These are phyloP conservation scores for Grosmannia serpens DNA, from an alignment of 2,329 filamentous ascomycete species.

Conservation along the genomic window DNA sequence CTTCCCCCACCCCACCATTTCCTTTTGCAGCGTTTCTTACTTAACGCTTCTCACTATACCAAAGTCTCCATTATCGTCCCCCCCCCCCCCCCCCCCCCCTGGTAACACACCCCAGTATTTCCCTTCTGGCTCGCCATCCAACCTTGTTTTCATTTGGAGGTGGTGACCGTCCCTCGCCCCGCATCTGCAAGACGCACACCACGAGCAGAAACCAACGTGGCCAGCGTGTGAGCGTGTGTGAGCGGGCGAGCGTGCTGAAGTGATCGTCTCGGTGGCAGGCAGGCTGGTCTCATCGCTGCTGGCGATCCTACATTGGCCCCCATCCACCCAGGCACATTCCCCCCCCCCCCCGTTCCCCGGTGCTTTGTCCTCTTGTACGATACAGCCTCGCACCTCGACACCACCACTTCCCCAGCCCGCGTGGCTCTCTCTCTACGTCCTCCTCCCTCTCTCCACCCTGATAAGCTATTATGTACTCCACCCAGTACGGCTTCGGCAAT, in stretches of 20 bases:
- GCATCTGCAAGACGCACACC: slow-evolving; percentile 1
- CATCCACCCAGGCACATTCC: too few species aligned
- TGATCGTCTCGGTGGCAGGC: not conserved
- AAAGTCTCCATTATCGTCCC: not conserved
- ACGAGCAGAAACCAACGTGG: not conserved
- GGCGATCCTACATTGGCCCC: too few species aligned
- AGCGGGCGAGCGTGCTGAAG: not conserved
- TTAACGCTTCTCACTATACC: not conserved
- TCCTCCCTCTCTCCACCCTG: too few species aligned
- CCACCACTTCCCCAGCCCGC: not conserved
- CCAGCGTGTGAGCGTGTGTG: not conserved
- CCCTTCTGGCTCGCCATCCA: not conserved
- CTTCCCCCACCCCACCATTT: not conserved
- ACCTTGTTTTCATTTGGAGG: not conserved
- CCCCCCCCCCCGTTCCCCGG: not conserved
- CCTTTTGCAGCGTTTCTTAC: not conserved
- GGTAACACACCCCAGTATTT: not conserved
- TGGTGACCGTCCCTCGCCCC: not conserved
- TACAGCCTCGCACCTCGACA: not conserved
- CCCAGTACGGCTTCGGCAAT: slow-evolving; percentile 43
- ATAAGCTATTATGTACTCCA: slow-evolving; percentile 37
- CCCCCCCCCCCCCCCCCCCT: not conserved
- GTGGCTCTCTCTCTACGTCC: not conserved
- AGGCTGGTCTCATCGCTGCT: not conserved
- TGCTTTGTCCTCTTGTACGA: not conserved